Conservation (phyloP, 352 stramenopile genomes). For the Globisporangium canariense region DNA sequence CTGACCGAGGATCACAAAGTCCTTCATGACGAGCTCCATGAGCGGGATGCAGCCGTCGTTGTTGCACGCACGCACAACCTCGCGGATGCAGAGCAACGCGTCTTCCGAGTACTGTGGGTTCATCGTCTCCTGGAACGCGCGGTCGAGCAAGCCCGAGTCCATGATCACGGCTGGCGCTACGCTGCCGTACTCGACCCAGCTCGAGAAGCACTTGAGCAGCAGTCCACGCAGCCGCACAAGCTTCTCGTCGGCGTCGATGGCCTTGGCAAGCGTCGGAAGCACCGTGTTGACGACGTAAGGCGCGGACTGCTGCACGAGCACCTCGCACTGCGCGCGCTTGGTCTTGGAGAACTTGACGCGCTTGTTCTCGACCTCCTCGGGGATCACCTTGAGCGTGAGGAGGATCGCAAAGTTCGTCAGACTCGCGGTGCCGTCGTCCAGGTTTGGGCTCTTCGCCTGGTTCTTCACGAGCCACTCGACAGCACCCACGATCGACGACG, state of each 20-base stretch:
- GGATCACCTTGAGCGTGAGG: constrained; percentile 70
- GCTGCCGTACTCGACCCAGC: constrained; percentile 72
- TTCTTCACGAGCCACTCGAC: constrained; percentile 80
- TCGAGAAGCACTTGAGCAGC: constrained; percentile 60
- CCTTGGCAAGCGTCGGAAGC: constrained; percentile 46
- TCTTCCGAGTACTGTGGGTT: constrained; percentile 33
- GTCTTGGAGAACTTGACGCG: constrained; percentile 75
- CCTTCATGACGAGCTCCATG: constrained; percentile 75
- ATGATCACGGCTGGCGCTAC: constrained; percentile 50
- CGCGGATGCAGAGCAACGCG: constrained; percentile 59
- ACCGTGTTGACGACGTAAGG: constrained; percentile 57
- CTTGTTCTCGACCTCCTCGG: constrained; percentile 76
- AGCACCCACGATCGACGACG: constrained; percentile 45
- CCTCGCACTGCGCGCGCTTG: constrained; percentile 58
- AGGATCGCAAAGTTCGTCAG: constrained; percentile 76
- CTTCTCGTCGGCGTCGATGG: constrained; percentile 53
- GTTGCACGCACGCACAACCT: constrained; percentile 60
- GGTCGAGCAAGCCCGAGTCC: constrained; percentile 55
- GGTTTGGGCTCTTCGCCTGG: constrained; percentile 42
- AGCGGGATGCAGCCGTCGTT: constrained; percentile 58
- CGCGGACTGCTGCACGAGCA: constrained; percentile 64
- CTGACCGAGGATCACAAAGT: constrained; percentile 73
- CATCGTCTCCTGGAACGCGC: constrained; percentile 56
- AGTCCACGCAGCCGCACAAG: constrained; percentile 44
- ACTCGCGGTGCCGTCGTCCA: constrained; percentile 33